Evolutionary conservation across 192 early-diverging fungal genomes (phyloP).

Genomic region (Coemansia sp.): DNA sequence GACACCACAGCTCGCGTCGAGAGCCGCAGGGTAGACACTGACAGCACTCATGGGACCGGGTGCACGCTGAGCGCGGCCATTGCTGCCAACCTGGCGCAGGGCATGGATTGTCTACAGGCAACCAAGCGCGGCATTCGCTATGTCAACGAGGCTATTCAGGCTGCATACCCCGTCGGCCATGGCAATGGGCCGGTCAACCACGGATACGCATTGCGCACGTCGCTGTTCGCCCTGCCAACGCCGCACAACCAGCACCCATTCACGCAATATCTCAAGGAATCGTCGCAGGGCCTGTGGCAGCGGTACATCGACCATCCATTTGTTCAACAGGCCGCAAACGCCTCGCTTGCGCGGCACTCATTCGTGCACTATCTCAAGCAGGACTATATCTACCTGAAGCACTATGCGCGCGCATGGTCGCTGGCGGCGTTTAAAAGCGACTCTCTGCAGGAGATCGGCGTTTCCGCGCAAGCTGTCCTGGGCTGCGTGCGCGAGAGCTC

Average conservation of each 20-base stretch:
- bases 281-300: constrained; percentile 51
- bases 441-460: constrained; percentile 56
- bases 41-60: constrained; percentile 82
- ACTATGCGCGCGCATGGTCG: constrained; percentile 74
- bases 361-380: constrained; percentile 82
- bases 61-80: constrained; percentile 85
- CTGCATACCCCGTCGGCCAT: constrained; percentile 58
- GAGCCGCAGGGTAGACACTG: constrained; percentile 61
- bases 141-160: constrained; percentile 63
- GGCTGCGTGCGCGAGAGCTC: constrained; percentile 66
- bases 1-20: constrained; percentile 46
- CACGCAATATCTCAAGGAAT: constrained; percentile 49
- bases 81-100: constrained; percentile 64
- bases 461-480: constrained; percentile 61
- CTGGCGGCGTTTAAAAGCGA: constrained; percentile 74
- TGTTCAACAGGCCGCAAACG: constrained; percentile 71
- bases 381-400: constrained; percentile 76
- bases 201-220: constrained; percentile 14
- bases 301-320: constrained; percentile 70
- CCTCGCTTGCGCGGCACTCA: constrained; percentile 61
- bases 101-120: constrained; percentile 50
- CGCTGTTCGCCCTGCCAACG: constrained; percentile 30
- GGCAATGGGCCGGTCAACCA: constrained; percentile 80
- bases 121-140: constrained; percentile 59
- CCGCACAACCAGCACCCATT: constrained; percentile 50